phyloP scores from a whole-genome alignment of 345 rosid species.

The Geranium rotundifolium region DNA sequence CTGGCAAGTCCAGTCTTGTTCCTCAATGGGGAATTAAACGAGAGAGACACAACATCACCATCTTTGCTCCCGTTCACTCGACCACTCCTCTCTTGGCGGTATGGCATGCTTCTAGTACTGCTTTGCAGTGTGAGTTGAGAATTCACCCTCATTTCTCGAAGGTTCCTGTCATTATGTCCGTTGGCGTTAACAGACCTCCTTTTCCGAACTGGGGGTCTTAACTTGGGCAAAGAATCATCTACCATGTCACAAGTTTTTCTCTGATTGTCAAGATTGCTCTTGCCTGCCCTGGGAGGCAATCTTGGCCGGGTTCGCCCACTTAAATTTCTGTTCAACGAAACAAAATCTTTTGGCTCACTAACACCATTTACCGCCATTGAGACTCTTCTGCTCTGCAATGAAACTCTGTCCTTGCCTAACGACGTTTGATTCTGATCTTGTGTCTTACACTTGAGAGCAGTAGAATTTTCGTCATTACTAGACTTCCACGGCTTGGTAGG shows the following conservation, averaged over 20 bases:
- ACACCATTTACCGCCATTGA: constrained; percentile 26
- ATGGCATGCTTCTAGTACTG: constrained; percentile 12
- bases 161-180: constrained; percentile 25
- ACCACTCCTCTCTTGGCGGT: constrained; percentile 17
- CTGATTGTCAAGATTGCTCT: constrained; percentile 18
- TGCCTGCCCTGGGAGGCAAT: constrained; percentile 22
- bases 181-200: constrained; percentile 34
- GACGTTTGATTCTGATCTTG: constrained; percentile 17
- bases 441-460: constrained; percentile 17
- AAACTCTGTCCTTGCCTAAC: constrained; percentile 24
- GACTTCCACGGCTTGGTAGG: constrained; percentile 23
- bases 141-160: constrained; percentile 11
- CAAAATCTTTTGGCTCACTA: constrained; percentile 41
- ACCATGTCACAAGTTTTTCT: constrained; percentile 22
- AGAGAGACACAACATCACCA: constrained; percentile 25
- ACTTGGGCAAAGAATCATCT: constrained; percentile 36
- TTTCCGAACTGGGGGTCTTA: constrained; percentile 39
- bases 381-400: constrained; percentile 34
- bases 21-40: constrained; percentile 36
- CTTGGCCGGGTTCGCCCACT: constrained; percentile 35
- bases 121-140: constrained; percentile 5
- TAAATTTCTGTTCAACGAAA: constrained; percentile 46
- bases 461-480: constrained; percentile 27
- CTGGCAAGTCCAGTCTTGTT: constrained; percentile 6
- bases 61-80: constrained; percentile 23